These are phyloP conservation scores for Lomentospora prolificans DNA, from an alignment of 2,329 filamentous ascomycete species.

Conservation along the genomic window DNA sequence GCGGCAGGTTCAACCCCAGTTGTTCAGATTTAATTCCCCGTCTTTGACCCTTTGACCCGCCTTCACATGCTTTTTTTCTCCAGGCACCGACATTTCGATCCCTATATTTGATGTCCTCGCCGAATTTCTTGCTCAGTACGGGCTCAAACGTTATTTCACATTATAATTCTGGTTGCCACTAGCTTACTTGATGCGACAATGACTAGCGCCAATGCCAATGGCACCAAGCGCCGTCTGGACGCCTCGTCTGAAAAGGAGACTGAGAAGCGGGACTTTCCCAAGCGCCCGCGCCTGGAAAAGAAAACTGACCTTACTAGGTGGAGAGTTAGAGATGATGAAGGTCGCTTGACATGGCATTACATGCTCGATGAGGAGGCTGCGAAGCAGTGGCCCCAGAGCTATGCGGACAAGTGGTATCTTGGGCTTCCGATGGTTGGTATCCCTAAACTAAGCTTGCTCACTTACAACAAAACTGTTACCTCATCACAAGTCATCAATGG, in stretches of 20 bases:
- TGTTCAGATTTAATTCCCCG: conserved; percentile 17
- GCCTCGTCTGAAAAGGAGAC: conserved; percentile 16
- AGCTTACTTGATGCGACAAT: conserved; percentile 14
- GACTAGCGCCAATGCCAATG: conserved; percentile 21
- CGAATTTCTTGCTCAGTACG: too few species aligned
- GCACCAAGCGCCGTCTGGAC: conserved; percentile 32
- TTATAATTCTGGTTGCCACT: too few species aligned
- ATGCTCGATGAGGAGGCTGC: conserved; percentile 61
- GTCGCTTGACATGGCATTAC: conserved; percentile 92
- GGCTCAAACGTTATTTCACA: too few species aligned
- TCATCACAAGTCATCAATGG: conserved; percentile 2
- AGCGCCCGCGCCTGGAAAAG: conserved; percentile 36
- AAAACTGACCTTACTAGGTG: conserved; percentile 75
- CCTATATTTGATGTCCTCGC: conserved; percentile 6
- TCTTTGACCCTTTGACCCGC: conserved; percentile 11
- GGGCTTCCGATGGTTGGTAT: conserved; percentile 62
- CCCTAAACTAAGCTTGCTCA: background rate
- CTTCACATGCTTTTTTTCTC: background rate
- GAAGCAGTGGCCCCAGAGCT: conserved; percentile 73
- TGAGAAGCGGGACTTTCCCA: conserved; percentile 25
- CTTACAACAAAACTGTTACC: too few species aligned
- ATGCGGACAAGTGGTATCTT: conserved; percentile 82
- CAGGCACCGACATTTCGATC: conserved; percentile 4
- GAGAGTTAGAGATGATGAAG: conserved; percentile 66
- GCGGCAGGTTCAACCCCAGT: conserved; percentile 8